Conservation (phyloP, 1,139 yeast species). For the Taiozyma sp. region DNA sequence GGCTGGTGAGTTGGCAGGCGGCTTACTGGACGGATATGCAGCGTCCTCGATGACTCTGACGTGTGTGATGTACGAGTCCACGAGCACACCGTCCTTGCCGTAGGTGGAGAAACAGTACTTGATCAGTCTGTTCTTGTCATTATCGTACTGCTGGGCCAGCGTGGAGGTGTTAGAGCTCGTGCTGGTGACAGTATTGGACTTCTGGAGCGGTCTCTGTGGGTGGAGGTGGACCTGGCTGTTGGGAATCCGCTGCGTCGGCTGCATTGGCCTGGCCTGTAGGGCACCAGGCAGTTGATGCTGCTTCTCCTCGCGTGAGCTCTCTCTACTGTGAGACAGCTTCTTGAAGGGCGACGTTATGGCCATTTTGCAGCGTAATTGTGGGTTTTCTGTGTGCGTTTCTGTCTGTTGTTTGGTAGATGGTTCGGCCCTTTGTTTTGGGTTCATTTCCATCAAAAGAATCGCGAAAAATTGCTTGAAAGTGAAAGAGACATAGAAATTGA, state of each 20-base stretch:
- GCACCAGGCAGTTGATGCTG: neutral
- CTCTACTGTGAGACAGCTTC: constrained; percentile 27
- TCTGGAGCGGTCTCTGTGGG: constrained; percentile 4
- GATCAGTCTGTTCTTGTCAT: constrained; percentile 40
- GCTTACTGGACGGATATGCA: constrained; percentile 40
- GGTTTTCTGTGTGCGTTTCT: neutral
- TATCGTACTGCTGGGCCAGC: constrained; percentile 48
- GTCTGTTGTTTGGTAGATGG: neutral
- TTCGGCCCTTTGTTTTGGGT: neutral
- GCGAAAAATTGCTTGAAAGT: neutral
- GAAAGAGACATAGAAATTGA: neutral
- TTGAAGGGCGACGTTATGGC: constrained; percentile 29
- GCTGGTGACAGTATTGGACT: constrained; percentile 11
- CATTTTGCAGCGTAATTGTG: constrained; percentile 2
- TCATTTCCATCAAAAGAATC: neutral
- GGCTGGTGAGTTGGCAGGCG: constrained; percentile 35
- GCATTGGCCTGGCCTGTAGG: neutral
- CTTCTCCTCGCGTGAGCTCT: constrained; percentile 26
- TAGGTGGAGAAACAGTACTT: constrained; percentile 40
- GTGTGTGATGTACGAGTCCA: constrained; percentile 55
- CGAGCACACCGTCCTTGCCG: constrained; percentile 32
- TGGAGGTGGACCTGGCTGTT: neutral
- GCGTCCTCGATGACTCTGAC: constrained; percentile 53
- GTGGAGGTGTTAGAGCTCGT: constrained; percentile 23
- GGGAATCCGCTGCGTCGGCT: constrained; percentile 2